phyloP scores from a whole-genome alignment of 768 basidiomycete genomes.

The Mrakia gelida region DNA sequence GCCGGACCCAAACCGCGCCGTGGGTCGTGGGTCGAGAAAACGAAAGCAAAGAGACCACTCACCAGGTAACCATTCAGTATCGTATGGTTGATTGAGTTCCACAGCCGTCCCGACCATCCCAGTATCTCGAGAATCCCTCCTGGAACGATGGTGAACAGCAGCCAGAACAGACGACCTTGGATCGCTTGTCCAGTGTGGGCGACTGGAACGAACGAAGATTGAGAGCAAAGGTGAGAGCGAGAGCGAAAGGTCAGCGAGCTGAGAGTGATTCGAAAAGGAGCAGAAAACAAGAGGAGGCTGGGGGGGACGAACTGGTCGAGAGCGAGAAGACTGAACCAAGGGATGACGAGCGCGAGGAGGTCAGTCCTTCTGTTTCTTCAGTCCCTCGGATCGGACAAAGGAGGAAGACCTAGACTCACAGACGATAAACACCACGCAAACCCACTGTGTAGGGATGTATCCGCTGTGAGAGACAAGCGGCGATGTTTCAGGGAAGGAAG shows the following conservation, averaged over 20 bases:
- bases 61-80: slow-evolving; percentile 8
- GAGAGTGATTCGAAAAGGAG: background rate
- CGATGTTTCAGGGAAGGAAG: background rate
- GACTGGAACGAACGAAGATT: slow-evolving; percentile 41
- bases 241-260: background rate
- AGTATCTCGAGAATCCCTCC: slow-evolving; percentile 54
- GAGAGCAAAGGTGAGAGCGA: background rate
- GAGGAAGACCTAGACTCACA: slow-evolving; percentile 42
- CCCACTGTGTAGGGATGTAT: slow-evolving; percentile 48
- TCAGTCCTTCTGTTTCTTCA: background rate
- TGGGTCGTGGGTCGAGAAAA: too few relatives aligned
- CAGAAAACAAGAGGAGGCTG: background rate
- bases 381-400: too few relatives aligned
- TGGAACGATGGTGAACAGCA: slow-evolving; percentile 37
- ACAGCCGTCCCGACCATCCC: slow-evolving; percentile 58
- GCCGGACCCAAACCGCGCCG: too few relatives aligned
- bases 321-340: background rate
- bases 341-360: background rate
- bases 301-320: background rate
- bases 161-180: slow-evolving; percentile 18
- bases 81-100: slow-evolving; percentile 47
- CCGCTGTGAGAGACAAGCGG: slow-evolving; percentile 20
- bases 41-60: background rate
- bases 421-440: slow-evolving; percentile 47
- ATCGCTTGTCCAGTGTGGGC: slow-evolving; percentile 51